phyloP scores from a whole-genome alignment of 1,284 basidiomycete species.

The Coniferiporia sulphurascens region DNA sequence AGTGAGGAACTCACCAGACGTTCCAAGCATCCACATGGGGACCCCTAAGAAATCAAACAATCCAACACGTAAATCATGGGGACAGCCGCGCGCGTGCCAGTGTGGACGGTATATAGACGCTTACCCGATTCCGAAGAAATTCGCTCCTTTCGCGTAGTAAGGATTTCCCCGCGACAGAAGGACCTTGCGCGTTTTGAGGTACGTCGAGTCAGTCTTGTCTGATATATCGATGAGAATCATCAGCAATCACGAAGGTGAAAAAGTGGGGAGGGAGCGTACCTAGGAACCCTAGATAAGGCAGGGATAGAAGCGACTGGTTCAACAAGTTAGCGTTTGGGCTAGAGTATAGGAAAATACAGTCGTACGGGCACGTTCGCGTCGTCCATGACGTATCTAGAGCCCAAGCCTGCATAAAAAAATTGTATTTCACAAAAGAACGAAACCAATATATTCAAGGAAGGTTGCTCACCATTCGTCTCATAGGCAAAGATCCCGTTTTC shows the following conservation, averaged over 20 bases:
- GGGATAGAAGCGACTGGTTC: conserved; percentile 61
- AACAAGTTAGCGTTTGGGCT: not conserved
- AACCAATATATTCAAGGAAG: conserved; percentile 27
- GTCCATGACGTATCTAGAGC: conserved; percentile 72
- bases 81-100: no score
- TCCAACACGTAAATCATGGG: no score
- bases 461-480: conserved; percentile 52
- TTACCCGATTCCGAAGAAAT: conserved; percentile 65
- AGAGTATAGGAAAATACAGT: conserved; percentile 2
- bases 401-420: conserved; percentile 45
- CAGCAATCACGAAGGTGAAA: no score
- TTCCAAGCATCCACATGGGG: conserved; percentile 70
- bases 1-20: conserved; percentile 47
- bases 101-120: conserved; percentile 22
- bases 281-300: conserved; percentile 75
- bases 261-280: conserved; percentile 17
- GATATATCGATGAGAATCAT: not conserved
- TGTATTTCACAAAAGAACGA: conserved; percentile 2
- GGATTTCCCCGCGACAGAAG: conserved; percentile 63
- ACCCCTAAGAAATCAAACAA: conserved; percentile 55
- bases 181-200: conserved; percentile 56
- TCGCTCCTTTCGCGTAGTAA: conserved; percentile 60
- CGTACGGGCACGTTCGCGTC: conserved; percentile 77
- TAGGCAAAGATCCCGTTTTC: conserved; percentile 68
- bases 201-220: conserved; percentile 50